A percentile compares a stretch with the other conserved stretches of the same genome.
phyloP scores from a whole-genome alignment of 805 yeast species.

The Candida boleticola region DNA sequence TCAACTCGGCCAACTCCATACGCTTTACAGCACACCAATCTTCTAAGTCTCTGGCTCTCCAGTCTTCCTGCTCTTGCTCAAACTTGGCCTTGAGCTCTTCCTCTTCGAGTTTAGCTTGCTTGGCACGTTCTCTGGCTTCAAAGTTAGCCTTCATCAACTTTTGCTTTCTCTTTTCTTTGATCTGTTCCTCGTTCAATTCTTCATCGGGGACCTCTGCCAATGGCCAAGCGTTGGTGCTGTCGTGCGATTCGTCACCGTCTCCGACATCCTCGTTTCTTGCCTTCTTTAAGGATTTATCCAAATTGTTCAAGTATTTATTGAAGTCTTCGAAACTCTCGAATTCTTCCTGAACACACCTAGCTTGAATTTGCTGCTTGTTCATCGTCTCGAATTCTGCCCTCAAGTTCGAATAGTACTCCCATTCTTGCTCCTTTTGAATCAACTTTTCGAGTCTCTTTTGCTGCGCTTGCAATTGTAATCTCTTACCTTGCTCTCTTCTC shows the following conservation, averaged over 20 bases:
- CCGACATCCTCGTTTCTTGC: constrained; percentile 67
- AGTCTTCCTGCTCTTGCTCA: constrained; percentile 64
- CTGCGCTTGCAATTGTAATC: constrained; percentile 92
- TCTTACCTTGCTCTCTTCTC: constrained; percentile 78
- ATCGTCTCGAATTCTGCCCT: constrained; percentile 49
- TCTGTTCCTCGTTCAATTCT: constrained; percentile 71
- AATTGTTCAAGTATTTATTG: constrained; percentile 56
- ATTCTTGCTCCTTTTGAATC: constrained; percentile 77
- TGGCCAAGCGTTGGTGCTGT: constrained; percentile 43
- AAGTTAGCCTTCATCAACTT: constrained; percentile 77
- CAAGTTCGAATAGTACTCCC: constrained; percentile 63
- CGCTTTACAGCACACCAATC: constrained; percentile 82
- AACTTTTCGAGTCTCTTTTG: constrained; percentile 77
- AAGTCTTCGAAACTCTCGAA: constrained; percentile 75
- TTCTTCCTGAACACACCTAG: constrained; percentile 65
- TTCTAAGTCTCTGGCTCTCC: constrained; percentile 71
- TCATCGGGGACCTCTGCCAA: constrained; percentile 82
- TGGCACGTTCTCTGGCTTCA: constrained; percentile 84
- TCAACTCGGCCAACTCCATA: constrained; percentile 52
- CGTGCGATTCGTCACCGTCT: constrained; percentile 44
- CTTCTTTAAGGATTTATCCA: constrained; percentile 68
- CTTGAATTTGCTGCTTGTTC: constrained; percentile 50
- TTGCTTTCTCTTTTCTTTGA: constrained; percentile 86
- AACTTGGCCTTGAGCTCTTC: constrained; percentile 58
- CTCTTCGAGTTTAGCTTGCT: constrained; percentile 71